Evolutionary conservation across 129 eudicot species (phyloP).

Genomic region (Lactuca sativa): DNA sequence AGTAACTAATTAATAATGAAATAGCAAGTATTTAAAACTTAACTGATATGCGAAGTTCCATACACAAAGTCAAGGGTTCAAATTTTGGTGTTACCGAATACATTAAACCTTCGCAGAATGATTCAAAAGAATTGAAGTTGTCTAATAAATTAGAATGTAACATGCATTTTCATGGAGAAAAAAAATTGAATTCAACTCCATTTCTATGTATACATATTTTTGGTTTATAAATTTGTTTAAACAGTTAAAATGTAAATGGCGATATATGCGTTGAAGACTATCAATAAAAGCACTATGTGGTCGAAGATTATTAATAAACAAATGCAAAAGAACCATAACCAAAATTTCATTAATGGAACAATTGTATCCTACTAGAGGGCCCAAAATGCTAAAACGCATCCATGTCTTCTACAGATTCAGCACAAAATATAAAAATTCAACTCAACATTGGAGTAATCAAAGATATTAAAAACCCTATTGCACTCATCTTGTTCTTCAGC

Average conservation of each 20-base stretch:
- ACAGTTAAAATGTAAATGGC: neutral
- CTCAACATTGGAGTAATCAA: conserved; percentile 21
- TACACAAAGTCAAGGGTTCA: no score
- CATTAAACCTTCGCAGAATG: no score
- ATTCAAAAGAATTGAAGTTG: no score
- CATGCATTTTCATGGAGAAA: no score
- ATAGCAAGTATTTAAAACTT: no score
- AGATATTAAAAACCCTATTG: conserved; percentile 18
- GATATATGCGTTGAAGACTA: no score
- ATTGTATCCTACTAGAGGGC: conserved; percentile 25
- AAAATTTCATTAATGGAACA: conserved; percentile 34
- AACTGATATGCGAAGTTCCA: no score
- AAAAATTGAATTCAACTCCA: no score
- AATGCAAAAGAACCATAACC: neutral
- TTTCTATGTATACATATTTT: no score
- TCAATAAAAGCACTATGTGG: neutral
- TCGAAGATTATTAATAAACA: neutral
- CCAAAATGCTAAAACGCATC: conserved; percentile 29
- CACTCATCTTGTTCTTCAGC: conserved; percentile 26
- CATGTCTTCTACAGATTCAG: conserved; percentile 33
- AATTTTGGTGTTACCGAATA: no score
- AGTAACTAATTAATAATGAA: no score
- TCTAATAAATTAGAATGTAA: neutral
- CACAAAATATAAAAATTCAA: conserved; percentile 29
- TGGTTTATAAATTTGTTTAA: no score